A percentile compares a stretch with the other conserved stretches of the same genome.
phyloP scores from a whole-genome alignment of 1,284 basidiomycete species.

The Trametes sp. region DNA sequence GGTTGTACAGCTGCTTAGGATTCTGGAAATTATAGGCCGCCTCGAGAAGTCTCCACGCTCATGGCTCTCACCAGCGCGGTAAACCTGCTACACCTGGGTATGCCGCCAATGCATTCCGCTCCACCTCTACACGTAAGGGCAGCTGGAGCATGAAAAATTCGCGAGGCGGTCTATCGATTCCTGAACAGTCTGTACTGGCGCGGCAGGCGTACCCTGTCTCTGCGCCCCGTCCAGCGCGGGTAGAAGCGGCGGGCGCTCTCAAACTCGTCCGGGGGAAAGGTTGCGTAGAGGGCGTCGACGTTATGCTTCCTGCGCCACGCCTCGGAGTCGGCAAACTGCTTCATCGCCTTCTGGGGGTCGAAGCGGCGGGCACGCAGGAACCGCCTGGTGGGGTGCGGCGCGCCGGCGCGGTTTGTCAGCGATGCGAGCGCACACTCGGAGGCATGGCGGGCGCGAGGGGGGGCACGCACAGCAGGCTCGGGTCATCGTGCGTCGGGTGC shows the following conservation, averaged over 20 bases:
- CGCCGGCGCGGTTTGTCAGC: conserved; percentile 1
- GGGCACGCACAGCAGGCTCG: conserved; percentile 66
- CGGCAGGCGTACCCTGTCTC: conserved; percentile 63
- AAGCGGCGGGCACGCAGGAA: conserved; percentile 79
- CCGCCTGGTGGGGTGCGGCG: conserved; percentile 54
- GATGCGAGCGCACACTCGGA: no score
- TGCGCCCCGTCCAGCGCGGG: conserved; percentile 79
- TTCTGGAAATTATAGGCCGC: background rate
- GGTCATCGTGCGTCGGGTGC: conserved; percentile 66
- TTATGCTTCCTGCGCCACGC: conserved; percentile 69
- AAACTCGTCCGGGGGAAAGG: conserved; percentile 66
- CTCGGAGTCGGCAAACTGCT: conserved; percentile 71
- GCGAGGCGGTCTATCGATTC: no score
- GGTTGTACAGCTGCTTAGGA: background rate
- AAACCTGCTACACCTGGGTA: no score
- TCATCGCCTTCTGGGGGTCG: conserved; percentile 66
- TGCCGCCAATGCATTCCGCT: no score
- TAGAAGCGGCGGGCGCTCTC: conserved; percentile 69
- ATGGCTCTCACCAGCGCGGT: no score
- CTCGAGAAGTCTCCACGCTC: no score
- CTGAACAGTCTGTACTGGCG: no score
- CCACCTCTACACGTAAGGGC: conserved; percentile 4
- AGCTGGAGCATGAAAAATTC: no score
- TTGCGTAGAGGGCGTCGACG: conserved; percentile 67
- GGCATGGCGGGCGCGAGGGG: conserved; percentile 57